Base-by-base conservation (phyloP, 139 green algal genomes). In the Pleodorina starrii region DNA sequence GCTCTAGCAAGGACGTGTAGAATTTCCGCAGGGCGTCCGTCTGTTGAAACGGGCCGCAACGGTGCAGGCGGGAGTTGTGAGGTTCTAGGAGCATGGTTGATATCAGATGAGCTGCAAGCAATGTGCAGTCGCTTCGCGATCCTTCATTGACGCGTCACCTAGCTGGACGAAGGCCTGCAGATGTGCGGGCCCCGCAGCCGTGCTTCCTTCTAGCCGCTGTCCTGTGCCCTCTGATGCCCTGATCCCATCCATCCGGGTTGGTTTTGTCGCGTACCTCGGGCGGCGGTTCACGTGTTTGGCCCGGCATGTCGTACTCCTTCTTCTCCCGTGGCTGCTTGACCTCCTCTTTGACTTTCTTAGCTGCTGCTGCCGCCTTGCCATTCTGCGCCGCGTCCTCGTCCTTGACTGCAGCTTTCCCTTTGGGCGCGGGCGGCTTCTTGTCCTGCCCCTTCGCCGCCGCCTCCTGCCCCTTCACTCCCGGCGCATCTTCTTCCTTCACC, bases 231-330 rank as follows among this genome's bases (percentile, higher is more conserved):
- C n/a, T n/a, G n/a, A n/a, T n/a, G n/a, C n/a, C n/a, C n/a, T n/a
- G n/a, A n/a, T n/a, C n/a, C n/a, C n/a, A n/a, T n/a, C n/a, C n/a
- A n/a, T n/a, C n/a, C n/a, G n/a, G n/a, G n/a, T n/a, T n/a, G n/a
- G n/a, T n/a, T n/a, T n/a, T n/a, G n/a, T 40, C 63, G 50, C 87
- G 0, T 51, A 96, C 96, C 94, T 98, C 96, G 16, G 75, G 54
- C 0, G 96, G 96, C 38, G 95, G 93, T 2, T 97, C 95, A 2
- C 92, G 85, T 2, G 96, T 98, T 89, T 98, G 96, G 0, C 96
- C 96, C 10, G 96, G 96, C 90, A 96, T 83, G 36, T 97, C 96
- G 69, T 92, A 98, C 84, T 94, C 91, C 75, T 95, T 95, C 86
- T 90, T 94, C 59, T 92, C 93, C 25, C 86, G 90, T 42, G 90